A percentile compares a stretch with the other conserved stretches of the same genome.
Conservation (phyloP, 2,329 filamentous ascomycete species). For the Elsinoe australis region DNA sequence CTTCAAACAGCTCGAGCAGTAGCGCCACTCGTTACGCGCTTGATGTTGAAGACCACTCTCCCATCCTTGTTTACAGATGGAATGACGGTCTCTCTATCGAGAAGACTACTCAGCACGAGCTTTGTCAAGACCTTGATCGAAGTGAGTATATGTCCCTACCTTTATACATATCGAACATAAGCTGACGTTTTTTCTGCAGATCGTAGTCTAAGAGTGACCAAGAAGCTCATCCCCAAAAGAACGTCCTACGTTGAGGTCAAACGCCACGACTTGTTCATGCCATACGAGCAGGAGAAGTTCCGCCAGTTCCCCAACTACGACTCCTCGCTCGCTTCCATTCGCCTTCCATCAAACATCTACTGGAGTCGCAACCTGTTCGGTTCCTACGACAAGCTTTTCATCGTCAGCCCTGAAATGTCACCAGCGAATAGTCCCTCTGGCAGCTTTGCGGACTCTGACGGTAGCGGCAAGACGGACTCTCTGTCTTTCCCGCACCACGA, state of each 20-base stretch:
- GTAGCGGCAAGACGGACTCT: conserved; percentile 22
- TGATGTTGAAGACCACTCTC: conserved; percentile 36
- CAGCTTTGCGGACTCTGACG: conserved; percentile 25
- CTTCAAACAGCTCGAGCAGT: conserved; percentile 35
- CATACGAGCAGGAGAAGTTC: conserved; percentile 32
- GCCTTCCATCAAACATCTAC: conserved; percentile 38
- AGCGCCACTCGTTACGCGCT: conserved; percentile 36
- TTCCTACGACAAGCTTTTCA: conserved; percentile 43
- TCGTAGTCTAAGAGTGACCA: conserved; percentile 36
- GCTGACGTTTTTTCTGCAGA: neutral
- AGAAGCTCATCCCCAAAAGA: conserved; percentile 40
- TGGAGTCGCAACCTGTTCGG: conserved; percentile 41
- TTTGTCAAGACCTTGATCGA: conserved; percentile 35
- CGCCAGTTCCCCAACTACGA: conserved; percentile 37
- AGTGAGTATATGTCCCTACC: conserved; percentile 22
- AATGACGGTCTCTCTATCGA: conserved; percentile 34
- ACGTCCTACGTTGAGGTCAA: conserved; percentile 41
- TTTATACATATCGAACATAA: conserved; percentile 1
- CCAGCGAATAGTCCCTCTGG: conserved; percentile 30
- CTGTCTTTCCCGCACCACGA: neutral
- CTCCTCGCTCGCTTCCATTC: conserved; percentile 41
- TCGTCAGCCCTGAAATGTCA: conserved; percentile 38
- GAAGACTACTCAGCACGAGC: conserved; percentile 38
- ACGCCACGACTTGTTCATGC: conserved; percentile 39
- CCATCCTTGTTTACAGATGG: conserved; percentile 42